Base-by-base conservation (phyloP, 2,329 filamentous ascomycete genomes). In the Fusarium nurragi region DNA sequence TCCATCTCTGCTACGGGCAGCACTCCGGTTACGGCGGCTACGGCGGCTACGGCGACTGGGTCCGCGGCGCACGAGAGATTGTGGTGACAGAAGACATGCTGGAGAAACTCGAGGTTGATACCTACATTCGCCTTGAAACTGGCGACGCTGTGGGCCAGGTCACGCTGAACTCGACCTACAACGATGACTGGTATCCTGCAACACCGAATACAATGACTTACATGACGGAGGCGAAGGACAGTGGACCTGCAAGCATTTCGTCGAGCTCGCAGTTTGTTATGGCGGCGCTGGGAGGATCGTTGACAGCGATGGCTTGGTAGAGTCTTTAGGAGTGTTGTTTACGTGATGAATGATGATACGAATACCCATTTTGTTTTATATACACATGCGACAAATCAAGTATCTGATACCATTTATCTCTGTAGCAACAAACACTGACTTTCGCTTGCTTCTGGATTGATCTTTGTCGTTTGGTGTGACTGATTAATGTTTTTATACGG, bases 11-110 rank as follows among this genome's bases (percentile, higher is more conserved):
- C 66, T 90, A 89, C 69, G 87, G 87, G 6, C 85, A 90, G 64
- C 88, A 89, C 65, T 84, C 86, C 0, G 89, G 90, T 0, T 91
- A 91, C 53, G 90, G 89, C 0, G 89, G 90, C 0, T 91, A 91
- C 53, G 90, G 89, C 0, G 89, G 90, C 0, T 92, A 92, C 66
- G 87, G 88, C 0, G 79, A 80, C 41, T 90, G 85, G 85, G 82
- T 83, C 11, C 83, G 89, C 0, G 89, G 89, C 2, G 81, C 82
- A 6, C 79, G 87, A 2, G 84, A 89, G 65, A 76, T 90, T 13
- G 66, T 80, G 3, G 65, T 89, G 2, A 76, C 80, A 3, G 77
- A 84, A 37, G 71, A 77, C 2, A 74, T 74, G 21, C 69, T 86
- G 16, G 68, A 69, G 7, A 64, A 75, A 5, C 65, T 76, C 19